These are phyloP conservation scores for Fusarium mangiferae DNA, from an alignment of 2,329 filamentous ascomycete species.

Conservation along the genomic window DNA sequence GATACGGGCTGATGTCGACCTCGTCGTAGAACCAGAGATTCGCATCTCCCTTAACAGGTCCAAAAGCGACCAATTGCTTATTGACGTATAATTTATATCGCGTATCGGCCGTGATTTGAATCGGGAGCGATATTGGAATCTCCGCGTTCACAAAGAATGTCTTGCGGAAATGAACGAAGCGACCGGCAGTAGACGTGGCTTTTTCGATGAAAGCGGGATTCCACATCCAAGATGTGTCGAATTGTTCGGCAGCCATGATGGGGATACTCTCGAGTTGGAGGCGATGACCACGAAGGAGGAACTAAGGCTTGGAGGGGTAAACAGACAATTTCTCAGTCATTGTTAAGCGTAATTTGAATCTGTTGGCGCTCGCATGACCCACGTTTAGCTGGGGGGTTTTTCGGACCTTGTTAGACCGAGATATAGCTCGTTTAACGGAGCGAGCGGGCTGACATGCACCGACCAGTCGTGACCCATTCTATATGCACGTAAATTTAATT, in stretches of 20 bases:
- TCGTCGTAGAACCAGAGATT: background rate
- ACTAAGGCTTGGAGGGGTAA: fast-evolving
- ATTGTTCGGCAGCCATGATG: background rate
- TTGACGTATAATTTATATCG: background rate
- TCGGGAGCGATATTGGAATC: background rate
- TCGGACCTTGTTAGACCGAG: background rate
- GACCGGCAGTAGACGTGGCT: background rate
- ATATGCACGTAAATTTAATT: fast-evolving
- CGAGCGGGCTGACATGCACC: background rate
- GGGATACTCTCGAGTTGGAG: background rate
- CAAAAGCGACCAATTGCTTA: fast-evolving
- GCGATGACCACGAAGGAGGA: background rate
- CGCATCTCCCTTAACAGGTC: background rate
- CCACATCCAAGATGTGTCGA: constrained; percentile 9
- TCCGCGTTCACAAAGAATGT: background rate
- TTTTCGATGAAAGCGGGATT: background rate
- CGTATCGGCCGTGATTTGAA: background rate
- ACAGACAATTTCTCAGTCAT: fast-evolving
- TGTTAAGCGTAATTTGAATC: background rate
- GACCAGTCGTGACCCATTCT: background rate
- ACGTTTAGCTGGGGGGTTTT: fast-evolving
- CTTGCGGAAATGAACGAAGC: background rate
- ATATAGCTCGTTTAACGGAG: background rate
- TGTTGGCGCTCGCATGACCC: fast-evolving
- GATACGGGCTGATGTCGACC: background rate